Evolutionary conservation across 331 rosid genomes (phyloP).

Genomic region (Prunus yedoensis): DNA sequence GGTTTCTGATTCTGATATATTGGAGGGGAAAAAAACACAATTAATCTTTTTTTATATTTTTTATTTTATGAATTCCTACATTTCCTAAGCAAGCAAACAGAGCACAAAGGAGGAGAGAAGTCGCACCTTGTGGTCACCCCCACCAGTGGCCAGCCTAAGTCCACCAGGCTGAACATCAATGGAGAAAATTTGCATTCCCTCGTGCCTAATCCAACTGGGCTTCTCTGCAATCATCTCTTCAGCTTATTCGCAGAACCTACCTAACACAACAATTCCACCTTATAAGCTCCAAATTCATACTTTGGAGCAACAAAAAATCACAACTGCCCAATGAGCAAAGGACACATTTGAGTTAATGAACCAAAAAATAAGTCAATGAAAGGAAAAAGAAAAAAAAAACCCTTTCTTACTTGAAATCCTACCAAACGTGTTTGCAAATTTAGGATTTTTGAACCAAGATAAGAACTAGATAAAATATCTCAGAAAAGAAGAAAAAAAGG

Average conservation of each 20-base stretch:
- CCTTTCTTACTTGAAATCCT: neutral
- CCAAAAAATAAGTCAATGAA: neutral
- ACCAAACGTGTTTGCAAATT: conserved; percentile 18
- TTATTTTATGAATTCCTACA: neutral
- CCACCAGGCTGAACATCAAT: conserved; percentile 98
- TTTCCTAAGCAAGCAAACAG: conserved; percentile 2
- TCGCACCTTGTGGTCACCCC: conserved; percentile 96
- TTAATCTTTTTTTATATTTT: neutral
- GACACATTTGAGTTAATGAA: neutral
- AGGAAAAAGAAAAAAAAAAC: no score
- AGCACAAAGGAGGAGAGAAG: conserved; percentile 8
- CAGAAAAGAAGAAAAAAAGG: neutral
- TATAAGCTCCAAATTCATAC: conserved; percentile 17
- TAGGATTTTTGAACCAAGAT: conserved; percentile 7
- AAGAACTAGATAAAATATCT: neutral
- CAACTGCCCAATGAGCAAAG: neutral
- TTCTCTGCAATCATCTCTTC: conserved; percentile 88
- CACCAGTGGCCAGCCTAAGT: conserved; percentile 89
- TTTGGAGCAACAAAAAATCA: neutral
- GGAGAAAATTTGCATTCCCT: conserved; percentile 96
- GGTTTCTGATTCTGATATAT: no score
- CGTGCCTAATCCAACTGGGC: conserved; percentile 93
- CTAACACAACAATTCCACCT: neutral
- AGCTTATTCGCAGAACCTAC: conserved; percentile 4
- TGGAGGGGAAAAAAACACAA: neutral